Conservation (phyloP, 495 filamentous ascomycete species). For the Lindgomyces ingoldianus region DNA sequence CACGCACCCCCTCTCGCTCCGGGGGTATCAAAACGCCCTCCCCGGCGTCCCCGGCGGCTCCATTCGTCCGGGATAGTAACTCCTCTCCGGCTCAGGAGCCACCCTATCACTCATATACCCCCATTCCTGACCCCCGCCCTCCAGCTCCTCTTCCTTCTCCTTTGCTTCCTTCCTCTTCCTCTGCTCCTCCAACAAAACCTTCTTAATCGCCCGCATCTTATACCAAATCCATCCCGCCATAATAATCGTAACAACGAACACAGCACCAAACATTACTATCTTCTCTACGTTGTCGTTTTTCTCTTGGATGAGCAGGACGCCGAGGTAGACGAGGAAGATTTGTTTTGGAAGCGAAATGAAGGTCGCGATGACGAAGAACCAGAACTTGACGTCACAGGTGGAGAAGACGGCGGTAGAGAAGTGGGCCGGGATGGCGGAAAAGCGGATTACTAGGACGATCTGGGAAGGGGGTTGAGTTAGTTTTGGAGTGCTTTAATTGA, state of each 20-base stretch:
- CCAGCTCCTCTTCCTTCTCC: slow-evolving; percentile 3
- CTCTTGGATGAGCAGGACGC: slow-evolving; percentile 19
- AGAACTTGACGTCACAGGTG: slow-evolving; percentile 31
- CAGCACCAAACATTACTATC: slow-evolving; percentile 18
- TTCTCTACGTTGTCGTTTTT: background rate
- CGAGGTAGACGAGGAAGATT: slow-evolving; percentile 33
- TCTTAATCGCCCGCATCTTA: slow-evolving; percentile 29
- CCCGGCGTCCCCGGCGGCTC: background rate
- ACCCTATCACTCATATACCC: too few relatives aligned
- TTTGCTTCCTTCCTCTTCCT: slow-evolving; percentile 2
- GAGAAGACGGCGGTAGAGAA: slow-evolving; percentile 30
- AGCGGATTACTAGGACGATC: slow-evolving; percentile 26
- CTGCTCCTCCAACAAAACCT: slow-evolving; percentile 27
- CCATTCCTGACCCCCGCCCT: too few relatives aligned
- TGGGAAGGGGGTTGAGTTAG: background rate
- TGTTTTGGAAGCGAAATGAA: slow-evolving; percentile 27
- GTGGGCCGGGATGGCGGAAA: slow-evolving; percentile 22
- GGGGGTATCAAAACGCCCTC: background rate
- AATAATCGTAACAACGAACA: slow-evolving; percentile 19
- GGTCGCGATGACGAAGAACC: slow-evolving; percentile 23
- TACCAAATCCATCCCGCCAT: slow-evolving; percentile 25
- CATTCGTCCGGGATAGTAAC: background rate
- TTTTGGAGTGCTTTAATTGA: background rate
- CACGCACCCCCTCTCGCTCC: too few relatives aligned
- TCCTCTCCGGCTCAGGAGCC: background rate